Evolutionary conservation across 2,329 filamentous ascomycete genomes (phyloP).

Genomic region (Diplodia scrobiculata): DNA sequence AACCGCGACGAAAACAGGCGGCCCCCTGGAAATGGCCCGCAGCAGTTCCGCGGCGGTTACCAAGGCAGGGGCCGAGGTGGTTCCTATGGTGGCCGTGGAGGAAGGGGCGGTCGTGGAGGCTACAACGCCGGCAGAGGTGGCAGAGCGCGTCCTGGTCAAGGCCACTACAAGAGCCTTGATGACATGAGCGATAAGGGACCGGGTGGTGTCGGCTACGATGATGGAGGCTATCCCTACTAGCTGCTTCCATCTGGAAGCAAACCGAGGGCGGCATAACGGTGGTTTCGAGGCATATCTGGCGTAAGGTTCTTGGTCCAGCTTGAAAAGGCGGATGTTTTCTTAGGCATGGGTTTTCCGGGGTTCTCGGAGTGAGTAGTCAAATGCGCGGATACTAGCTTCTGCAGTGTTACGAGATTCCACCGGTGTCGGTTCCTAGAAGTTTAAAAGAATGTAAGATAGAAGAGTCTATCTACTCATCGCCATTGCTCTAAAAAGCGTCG

Average conservation of each 20-base stretch:
- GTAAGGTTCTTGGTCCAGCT: neutral
- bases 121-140: slow-evolving; percentile 31
- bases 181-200: slow-evolving; percentile 38
- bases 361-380: neutral
- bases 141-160: slow-evolving; percentile 33
- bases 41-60: slow-evolving; percentile 31
- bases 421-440: neutral
- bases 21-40: slow-evolving; percentile 44
- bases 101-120: slow-evolving; percentile 39
- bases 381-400: neutral
- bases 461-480: neutral
- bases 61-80: slow-evolving; percentile 44
- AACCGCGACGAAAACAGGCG: slow-evolving; percentile 41
- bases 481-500: neutral
- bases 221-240: slow-evolving; percentile 22
- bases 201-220: slow-evolving; percentile 19
- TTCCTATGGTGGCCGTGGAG: slow-evolving; percentile 46
- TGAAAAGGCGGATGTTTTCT: neutral
- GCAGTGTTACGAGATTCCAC: neutral
- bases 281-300: neutral
- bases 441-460: neutral
- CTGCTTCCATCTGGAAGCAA: neutral
- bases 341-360: neutral
- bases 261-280: too few relatives aligned
- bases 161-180: slow-evolving; percentile 50